phyloP scores from a whole-genome alignment of 192 early-diverging fungal genomes.

The Geranomyces variabilis region DNA sequence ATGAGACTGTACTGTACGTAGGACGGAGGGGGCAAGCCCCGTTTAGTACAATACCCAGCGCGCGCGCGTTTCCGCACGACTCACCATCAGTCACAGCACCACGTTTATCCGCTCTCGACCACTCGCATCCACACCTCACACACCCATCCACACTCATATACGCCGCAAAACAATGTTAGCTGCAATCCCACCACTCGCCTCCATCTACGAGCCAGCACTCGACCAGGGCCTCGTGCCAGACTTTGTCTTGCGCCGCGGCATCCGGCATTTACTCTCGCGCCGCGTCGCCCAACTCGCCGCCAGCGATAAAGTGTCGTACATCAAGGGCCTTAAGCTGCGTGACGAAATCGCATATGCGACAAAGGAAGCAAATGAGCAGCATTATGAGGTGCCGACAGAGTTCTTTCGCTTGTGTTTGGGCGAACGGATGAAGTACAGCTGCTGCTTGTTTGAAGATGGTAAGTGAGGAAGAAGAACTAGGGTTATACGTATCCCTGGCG shows the following conservation, averaged over 20 bases:
- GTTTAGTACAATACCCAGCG: too few species aligned
- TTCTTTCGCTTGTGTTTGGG: constrained; percentile 59
- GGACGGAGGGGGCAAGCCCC: too few species aligned
- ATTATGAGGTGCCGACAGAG: constrained; percentile 68
- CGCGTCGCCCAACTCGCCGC: constrained; percentile 22
- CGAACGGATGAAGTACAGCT: constrained; percentile 63
- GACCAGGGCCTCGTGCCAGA: constrained; percentile 46
- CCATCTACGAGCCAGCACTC: constrained; percentile 25
- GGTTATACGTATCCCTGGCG: too few species aligned
- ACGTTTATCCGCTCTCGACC: too few species aligned
- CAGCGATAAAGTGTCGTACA: constrained; percentile 45
- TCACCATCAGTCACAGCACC: too few species aligned
- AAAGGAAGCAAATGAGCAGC: constrained; percentile 72
- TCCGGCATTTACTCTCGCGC: constrained; percentile 44
- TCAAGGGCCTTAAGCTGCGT: constrained; percentile 39
- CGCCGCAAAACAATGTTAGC: too few species aligned
- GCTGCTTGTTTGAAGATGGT: constrained; percentile 58
- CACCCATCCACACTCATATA: too few species aligned
- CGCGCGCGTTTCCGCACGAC: too few species aligned
- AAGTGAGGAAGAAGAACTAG: neutral
- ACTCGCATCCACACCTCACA: too few species aligned
- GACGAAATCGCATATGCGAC: constrained; percentile 58
- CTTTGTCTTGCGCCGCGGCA: constrained; percentile 51
- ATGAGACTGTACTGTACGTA: too few species aligned
- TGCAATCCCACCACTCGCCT: constrained; percentile 1